Conservation (phyloP, 805 yeast genomes). For the Sugiyamaella floridensis region DNA sequence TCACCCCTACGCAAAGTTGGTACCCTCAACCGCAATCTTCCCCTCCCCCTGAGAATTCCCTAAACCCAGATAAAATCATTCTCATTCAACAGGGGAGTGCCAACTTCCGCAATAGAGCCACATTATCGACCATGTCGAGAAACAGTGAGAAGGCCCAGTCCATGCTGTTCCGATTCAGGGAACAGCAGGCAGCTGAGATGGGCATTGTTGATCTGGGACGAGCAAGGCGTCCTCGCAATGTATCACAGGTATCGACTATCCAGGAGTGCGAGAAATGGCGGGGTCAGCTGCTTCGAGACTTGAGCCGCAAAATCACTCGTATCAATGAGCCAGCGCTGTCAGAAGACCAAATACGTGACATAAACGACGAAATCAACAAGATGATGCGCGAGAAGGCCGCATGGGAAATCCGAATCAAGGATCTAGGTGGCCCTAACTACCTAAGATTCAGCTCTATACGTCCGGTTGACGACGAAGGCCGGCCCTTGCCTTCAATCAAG, state of each 20-base stretch:
- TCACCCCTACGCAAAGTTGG: too few species aligned
- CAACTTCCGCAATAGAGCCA: too few species aligned
- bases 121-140: slow-evolving; percentile 51
- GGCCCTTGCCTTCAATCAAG: slow-evolving; percentile 30
- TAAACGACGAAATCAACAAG: slow-evolving; percentile 68
- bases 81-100: too few species aligned
- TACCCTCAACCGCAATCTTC: too few species aligned
- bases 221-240: slow-evolving; percentile 53
- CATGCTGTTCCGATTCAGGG: slow-evolving; percentile 57
- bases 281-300: slow-evolving; percentile 52
- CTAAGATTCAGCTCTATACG: slow-evolving; percentile 24
- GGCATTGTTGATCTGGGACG: slow-evolving; percentile 54
- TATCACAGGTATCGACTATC: slow-evolving; percentile 45
- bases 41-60: too few species aligned
- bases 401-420: slow-evolving; percentile 71
- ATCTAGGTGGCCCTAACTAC: slow-evolving; percentile 71
- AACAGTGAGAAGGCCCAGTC: slow-evolving; percentile 73
- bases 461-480: slow-evolving; percentile 16
- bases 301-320: slow-evolving; percentile 50
- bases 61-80: too few species aligned
- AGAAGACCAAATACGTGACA: slow-evolving; percentile 59
- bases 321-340: slow-evolving; percentile 56
- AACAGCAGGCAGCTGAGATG: slow-evolving; percentile 49
- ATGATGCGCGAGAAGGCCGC: slow-evolving; percentile 58
- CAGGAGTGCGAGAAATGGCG: slow-evolving; percentile 71